Conservation (phyloP, 176 grass and related monocot species). For the Canna indica region DNA sequence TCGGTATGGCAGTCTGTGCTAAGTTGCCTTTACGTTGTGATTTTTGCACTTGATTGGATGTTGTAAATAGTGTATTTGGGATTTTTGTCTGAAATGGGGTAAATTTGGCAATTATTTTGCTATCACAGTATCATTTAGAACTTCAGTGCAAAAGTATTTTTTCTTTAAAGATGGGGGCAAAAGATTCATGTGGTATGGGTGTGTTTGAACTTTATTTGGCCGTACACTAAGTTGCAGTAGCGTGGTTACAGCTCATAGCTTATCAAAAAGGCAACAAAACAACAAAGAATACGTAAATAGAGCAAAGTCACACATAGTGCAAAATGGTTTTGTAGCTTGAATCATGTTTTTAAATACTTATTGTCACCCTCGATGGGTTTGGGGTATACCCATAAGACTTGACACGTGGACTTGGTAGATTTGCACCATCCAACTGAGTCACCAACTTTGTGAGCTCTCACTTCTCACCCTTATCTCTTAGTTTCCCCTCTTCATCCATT, state of each 20-base stretch:
- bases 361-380: too few relatives aligned
- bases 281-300: not conserved
- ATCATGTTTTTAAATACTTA: not conserved
- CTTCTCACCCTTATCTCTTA: too few relatives aligned
- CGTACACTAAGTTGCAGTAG: not conserved
- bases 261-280: not conserved
- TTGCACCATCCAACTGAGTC: too few relatives aligned
- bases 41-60: not conserved
- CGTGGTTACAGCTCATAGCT: not conserved
- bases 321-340: not conserved
- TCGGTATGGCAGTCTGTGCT: slow-evolving; percentile 30
- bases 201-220: not conserved
- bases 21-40: not conserved
- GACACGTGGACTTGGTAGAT: too few relatives aligned
- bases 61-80: not conserved
- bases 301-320: not conserved
- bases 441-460: too few relatives aligned
- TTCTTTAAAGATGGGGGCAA: not conserved
- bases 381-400: too few relatives aligned
- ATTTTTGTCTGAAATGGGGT: not conserved
- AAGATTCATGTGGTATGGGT: too few relatives aligned
- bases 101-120: too few relatives aligned
- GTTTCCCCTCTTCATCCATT: too few relatives aligned
- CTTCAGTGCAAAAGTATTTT: not conserved
- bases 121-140: too few relatives aligned